phyloP scores from a whole-genome alignment of 805 yeast genomes.

The Peterozyma xylosa region DNA sequence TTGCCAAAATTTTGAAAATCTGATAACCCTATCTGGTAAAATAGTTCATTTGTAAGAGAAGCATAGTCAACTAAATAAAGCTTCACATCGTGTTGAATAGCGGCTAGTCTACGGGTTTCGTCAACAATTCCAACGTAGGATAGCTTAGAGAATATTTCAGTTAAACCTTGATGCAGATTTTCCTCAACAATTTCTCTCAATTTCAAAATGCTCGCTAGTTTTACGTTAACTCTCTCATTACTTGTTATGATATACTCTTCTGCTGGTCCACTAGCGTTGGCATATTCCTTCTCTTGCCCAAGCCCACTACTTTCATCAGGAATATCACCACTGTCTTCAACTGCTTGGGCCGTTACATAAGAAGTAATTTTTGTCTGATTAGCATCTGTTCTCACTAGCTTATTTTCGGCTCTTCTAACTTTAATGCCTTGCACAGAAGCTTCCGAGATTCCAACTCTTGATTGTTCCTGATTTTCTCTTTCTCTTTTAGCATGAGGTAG shows the following conservation, averaged over 20 bases:
- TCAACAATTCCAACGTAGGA: constrained; percentile 83
- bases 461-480: constrained; percentile 10
- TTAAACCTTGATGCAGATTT: constrained; percentile 41
- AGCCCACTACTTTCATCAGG: not conserved
- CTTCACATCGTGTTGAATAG: constrained; percentile 80
- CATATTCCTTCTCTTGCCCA: not conserved
- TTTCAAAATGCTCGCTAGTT: constrained; percentile 50
- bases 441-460: not conserved
- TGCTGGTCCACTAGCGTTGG: not conserved
- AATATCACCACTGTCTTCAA: constrained; percentile 1
- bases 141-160: constrained; percentile 61
- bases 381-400: constrained; percentile 65
- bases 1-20: constrained; percentile 81
- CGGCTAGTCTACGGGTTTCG: constrained; percentile 55
- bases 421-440: constrained; percentile 1
- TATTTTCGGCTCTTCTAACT: constrained; percentile 47
- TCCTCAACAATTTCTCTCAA: constrained; percentile 45
- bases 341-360: constrained; percentile 14
- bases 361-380: constrained; percentile 48
- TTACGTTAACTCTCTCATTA: constrained; percentile 30
- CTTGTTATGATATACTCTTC: not conserved
- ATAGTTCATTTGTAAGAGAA: constrained; percentile 55
- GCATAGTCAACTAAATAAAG: constrained; percentile 78
- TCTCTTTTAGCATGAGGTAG: constrained; percentile 29
- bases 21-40: constrained; percentile 72